Percentiles rank a stretch among this genome's conserved stretches.
phyloP scores from a whole-genome alignment of 1,139 yeast genomes.

The Candida anutae region DNA sequence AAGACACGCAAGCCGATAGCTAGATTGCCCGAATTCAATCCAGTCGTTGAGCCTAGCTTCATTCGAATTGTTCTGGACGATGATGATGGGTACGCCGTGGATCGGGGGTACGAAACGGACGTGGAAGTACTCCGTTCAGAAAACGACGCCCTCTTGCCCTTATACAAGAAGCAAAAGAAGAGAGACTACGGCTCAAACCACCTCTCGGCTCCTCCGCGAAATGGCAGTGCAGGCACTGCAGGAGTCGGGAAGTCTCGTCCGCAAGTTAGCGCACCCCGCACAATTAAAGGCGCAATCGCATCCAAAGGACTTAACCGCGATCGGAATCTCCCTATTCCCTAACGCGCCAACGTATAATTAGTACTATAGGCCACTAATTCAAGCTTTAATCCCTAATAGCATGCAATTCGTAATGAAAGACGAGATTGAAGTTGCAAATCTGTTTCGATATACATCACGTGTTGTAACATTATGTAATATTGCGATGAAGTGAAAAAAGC shows the following conservation, averaged over 20 bases:
- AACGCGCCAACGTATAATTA: too few species aligned
- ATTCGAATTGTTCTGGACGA: slow-evolving; percentile 32
- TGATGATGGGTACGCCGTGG: slow-evolving; percentile 16
- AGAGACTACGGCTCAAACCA: slow-evolving; percentile 9
- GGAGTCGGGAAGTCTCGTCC: neutral
- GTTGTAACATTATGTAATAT: too few species aligned
- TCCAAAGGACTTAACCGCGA: slow-evolving; percentile 22
- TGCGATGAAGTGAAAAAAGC: too few species aligned
- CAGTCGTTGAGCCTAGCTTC: slow-evolving; percentile 16
- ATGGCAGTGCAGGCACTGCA: slow-evolving; percentile 1
- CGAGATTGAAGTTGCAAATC: too few species aligned
- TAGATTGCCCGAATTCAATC: slow-evolving; percentile 3
- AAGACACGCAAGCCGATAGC: slow-evolving; percentile 3
- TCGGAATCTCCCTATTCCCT: slow-evolving; percentile 35
- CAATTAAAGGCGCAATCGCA: slow-evolving; percentile 16
- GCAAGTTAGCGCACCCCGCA: slow-evolving; percentile 12
- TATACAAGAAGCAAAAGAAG: slow-evolving; percentile 11
- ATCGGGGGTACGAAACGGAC: slow-evolving; percentile 42
- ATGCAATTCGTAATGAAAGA: too few species aligned
- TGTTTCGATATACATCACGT: too few species aligned
- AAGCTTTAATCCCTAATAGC: too few species aligned
- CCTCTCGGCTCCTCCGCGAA: neutral
- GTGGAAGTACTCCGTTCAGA: slow-evolving; percentile 30
- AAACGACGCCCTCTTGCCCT: slow-evolving; percentile 25
- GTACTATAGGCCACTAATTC: too few species aligned